phyloP scores from a whole-genome alignment of 2,329 filamentous ascomycete genomes.

The Pseudogymnoascus sp. region DNA sequence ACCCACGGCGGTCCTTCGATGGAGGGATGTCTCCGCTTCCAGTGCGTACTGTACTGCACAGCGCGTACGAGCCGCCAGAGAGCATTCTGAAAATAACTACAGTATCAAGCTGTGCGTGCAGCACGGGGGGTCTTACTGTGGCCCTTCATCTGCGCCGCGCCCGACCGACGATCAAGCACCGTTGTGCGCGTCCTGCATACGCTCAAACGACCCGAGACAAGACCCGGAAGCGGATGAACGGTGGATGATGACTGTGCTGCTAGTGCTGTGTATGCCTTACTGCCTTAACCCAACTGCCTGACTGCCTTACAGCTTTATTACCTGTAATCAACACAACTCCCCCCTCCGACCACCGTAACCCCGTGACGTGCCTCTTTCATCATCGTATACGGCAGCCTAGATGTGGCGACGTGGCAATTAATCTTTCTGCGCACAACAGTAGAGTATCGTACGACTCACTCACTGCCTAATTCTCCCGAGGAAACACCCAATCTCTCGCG shows the following conservation, averaged over 20 bases:
- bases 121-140: too few species aligned
- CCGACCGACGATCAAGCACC: too few species aligned
- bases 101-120: too few species aligned
- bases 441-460: too few species aligned
- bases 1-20: background rate
- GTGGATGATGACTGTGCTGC: background rate
- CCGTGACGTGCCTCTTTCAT: background rate
- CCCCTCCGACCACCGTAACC: background rate
- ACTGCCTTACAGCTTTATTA: too few species aligned
- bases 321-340: background rate
- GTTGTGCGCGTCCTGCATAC: too few species aligned
- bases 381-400: background rate
- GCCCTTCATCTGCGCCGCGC: too few species aligned
- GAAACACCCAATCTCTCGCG: background rate
- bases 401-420: background rate
- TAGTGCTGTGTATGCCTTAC: background rate
- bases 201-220: background rate
- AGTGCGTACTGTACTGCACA: background rate
- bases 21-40: background rate
- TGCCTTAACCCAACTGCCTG: too few species aligned
- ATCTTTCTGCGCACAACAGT: too few species aligned
- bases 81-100: too few species aligned
- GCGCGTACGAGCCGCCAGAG: background rate
- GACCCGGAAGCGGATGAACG: background rate
- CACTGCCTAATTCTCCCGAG: background rate